Base-by-base conservation (phyloP, 192 early-diverging fungal genomes). In the Mortierella hygrophila region DNA sequence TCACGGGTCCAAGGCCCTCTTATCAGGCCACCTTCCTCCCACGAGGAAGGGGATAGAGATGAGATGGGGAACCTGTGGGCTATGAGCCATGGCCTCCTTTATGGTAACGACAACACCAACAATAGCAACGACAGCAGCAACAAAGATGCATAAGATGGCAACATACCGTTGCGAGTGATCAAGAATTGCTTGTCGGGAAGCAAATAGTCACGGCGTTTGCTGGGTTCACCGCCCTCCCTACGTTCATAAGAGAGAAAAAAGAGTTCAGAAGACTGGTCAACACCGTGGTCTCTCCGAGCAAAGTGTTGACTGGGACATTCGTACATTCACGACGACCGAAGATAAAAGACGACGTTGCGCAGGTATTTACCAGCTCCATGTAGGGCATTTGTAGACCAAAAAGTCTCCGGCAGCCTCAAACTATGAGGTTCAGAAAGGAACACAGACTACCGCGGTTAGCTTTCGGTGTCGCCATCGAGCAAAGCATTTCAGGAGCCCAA, bases 401-500 rank as follows among this genome's bases (percentile, higher is more conserved):
- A 97, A 99, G 88, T 99, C 99, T 42, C 99, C 99, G 8, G 98
- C 98, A 42, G 94, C 93, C 70, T 98, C 94, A 92, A 99, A 99
- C 95, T 95, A 88, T 44, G 77, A 13, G 26, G 82, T 44, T 60
- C 47, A 52, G 68, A 74, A 44, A 60, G 60, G 68, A 55, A 80
- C 75, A 82, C 70, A 81, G 15, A 68, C 37, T 60, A 41, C 35
- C 42, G 42, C 4, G 38, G 38, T 38, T 70, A 42, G 40, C 41
- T 7, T 32, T 32, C 26, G 32, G 60, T 15, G 60, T 32, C n/a
- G 60, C 26, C 26, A 65, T 32, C 60, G 11, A 65, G 60, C 11
- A 65, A 26, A 32, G 60, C 13, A 7, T 65, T 29, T 65, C 26
- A 13, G 26, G 60, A 1, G 26, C n/a, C 26, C 11, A 23, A 35